A percentile compares a stretch with the other conserved stretches of the same genome.
Conservation (phyloP, 2,329 filamentous ascomycete genomes). For the Davidsoniella eucalypti region DNA sequence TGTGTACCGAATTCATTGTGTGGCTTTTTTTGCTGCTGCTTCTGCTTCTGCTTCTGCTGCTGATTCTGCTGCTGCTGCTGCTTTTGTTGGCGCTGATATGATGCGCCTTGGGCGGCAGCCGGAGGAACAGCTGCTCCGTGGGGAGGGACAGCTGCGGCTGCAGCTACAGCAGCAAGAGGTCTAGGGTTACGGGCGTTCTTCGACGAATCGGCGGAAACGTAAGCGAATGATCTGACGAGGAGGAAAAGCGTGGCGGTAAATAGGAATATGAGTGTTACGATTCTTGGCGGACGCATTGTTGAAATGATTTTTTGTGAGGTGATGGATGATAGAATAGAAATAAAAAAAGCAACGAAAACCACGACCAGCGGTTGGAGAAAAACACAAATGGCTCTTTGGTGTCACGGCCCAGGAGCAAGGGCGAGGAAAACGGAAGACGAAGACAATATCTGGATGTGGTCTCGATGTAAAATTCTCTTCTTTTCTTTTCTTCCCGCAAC, state of each 20-base stretch:
- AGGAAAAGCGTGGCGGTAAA: constrained; percentile 35
- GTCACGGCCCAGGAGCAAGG: no score
- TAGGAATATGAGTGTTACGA: constrained; percentile 38
- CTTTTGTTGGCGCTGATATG: background rate
- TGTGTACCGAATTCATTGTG: background rate
- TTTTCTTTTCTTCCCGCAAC: no score
- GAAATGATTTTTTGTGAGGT: constrained; percentile 1
- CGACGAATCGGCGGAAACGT: constrained; percentile 25
- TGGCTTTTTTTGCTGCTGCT: background rate
- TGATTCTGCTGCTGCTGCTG: background rate
- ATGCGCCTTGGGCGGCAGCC: no score
- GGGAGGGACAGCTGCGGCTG: background rate
- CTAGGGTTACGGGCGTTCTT: constrained; percentile 21
- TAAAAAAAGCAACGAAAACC: no score
- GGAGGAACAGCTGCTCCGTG: background rate
- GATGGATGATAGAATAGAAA: no score
- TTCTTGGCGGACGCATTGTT: constrained; percentile 37
- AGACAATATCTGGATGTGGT: no score
- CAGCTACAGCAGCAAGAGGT: background rate
- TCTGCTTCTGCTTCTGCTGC: background rate
- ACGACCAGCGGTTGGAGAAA: no score
- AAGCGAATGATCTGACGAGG: background rate
- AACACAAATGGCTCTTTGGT: no score
- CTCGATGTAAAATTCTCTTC: no score
- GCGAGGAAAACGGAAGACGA: no score